These are phyloP conservation scores for Pulveroboletus frians DNA, from an alignment of 768 basidiomycete genomes.

Conservation along the genomic window DNA sequence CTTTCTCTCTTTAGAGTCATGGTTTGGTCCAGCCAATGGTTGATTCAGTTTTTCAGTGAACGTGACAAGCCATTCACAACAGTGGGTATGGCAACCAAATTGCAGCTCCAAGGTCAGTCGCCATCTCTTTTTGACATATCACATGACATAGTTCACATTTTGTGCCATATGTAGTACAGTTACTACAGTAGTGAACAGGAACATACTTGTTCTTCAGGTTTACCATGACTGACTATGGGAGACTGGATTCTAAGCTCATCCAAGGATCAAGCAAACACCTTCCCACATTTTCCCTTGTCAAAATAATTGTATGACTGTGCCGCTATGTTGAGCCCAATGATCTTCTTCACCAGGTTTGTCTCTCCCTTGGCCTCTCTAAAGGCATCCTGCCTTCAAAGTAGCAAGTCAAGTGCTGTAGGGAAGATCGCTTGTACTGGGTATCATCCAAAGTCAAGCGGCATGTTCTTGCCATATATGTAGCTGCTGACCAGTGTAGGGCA, in stretches of 20 bases:
- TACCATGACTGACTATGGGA: neutral
- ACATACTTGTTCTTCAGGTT: too few species aligned
- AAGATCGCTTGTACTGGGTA: conserved; percentile 79
- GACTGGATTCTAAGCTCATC: conserved; percentile 32
- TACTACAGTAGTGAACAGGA: too few species aligned
- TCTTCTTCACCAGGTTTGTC: conserved; percentile 59
- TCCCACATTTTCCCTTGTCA: conserved; percentile 68
- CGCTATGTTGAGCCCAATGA: conserved; percentile 59
- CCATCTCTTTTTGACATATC: too few species aligned
- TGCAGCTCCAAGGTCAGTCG: too few species aligned
- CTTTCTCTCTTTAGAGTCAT: too few species aligned
- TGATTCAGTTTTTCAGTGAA: too few species aligned
- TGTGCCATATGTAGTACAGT: too few species aligned
- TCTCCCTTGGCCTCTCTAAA: conserved; percentile 65
- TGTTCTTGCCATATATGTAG: conserved; percentile 76
- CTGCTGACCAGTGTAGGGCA: conserved; percentile 53
- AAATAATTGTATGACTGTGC: conserved; percentile 58
- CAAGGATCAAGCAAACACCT: conserved; percentile 78
- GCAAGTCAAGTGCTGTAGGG: conserved; percentile 60
- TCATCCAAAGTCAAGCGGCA: conserved; percentile 75
- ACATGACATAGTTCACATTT: too few species aligned
- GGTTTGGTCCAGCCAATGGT: too few species aligned
- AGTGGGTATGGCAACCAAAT: too few species aligned
- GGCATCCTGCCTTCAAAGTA: conserved; percentile 66
- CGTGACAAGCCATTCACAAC: too few species aligned